phyloP scores from a whole-genome alignment of 2,329 filamentous ascomycete genomes.

The Neopestalotiopsis sp. region DNA sequence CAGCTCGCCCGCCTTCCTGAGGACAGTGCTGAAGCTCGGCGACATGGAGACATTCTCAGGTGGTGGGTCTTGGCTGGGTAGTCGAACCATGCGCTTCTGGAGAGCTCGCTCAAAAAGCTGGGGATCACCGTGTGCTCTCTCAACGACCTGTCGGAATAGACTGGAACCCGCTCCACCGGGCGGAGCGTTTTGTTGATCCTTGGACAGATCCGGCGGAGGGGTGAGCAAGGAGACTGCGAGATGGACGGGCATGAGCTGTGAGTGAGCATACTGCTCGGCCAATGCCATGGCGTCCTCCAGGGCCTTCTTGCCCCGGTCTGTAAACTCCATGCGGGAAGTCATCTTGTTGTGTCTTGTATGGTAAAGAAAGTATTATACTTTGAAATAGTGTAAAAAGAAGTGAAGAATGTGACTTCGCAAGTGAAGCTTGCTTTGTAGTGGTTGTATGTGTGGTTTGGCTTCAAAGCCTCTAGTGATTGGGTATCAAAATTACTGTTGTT shows the following conservation, averaged over 20 bases:
- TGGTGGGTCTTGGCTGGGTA: slow-evolving; percentile 93
- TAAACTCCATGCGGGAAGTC: slow-evolving; percentile 86
- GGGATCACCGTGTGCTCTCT: slow-evolving; percentile 90
- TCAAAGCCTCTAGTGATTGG: slow-evolving; percentile 16
- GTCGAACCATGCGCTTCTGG: slow-evolving; percentile 88
- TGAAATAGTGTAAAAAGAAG: neutral
- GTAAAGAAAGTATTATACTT: slow-evolving; percentile 2
- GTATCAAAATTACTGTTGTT: slow-evolving; percentile 14
- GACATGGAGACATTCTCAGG: slow-evolving; percentile 87
- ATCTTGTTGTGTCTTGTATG: slow-evolving; percentile 49
- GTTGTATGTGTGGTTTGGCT: slow-evolving; percentile 1
- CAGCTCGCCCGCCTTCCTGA: slow-evolving; percentile 84
- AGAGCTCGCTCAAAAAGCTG: slow-evolving; percentile 87
- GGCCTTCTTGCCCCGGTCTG: slow-evolving; percentile 88
- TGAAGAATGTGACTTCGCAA: slow-evolving; percentile 12
- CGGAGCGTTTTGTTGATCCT: slow-evolving; percentile 80
- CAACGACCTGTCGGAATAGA: slow-evolving; percentile 94
- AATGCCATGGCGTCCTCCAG: slow-evolving; percentile 87
- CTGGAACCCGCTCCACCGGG: slow-evolving; percentile 64
- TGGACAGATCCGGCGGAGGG: slow-evolving; percentile 75
- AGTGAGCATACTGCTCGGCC: slow-evolving; percentile 88
- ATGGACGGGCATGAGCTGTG: slow-evolving; percentile 88
- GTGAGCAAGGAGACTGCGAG: slow-evolving; percentile 84
- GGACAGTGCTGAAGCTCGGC: slow-evolving; percentile 79
- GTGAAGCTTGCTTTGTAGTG: slow-evolving; percentile 14